phyloP scores from a whole-genome alignment of 805 yeast genomes.

The Cyberlindnera maritima region DNA sequence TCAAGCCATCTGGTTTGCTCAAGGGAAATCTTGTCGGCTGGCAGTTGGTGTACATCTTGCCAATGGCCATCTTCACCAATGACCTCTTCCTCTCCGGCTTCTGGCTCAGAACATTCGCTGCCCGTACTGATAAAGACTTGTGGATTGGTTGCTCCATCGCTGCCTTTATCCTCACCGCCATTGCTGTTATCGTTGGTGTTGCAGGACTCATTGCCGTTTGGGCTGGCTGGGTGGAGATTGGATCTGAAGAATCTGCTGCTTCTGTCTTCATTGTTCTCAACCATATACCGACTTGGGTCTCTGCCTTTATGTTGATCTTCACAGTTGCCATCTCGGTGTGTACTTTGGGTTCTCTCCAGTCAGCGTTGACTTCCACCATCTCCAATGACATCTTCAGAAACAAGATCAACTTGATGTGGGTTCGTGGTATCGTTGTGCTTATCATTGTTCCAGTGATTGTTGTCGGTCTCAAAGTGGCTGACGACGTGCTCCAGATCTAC shows the following conservation, averaged over 20 bases:
- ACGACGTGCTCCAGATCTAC: constrained; percentile 81
- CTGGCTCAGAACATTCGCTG: constrained; percentile 93
- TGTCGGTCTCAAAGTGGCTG: constrained; percentile 78
- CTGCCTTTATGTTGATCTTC: constrained; percentile 79
- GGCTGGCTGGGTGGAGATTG: constrained; percentile 61
- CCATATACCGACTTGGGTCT: constrained; percentile 80
- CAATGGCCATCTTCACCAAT: constrained; percentile 85
- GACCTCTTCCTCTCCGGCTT: constrained; percentile 90
- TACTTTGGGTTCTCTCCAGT: constrained; percentile 84
- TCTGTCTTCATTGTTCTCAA: constrained; percentile 72
- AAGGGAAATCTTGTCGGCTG: constrained; percentile 75
- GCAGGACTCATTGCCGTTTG: constrained; percentile 90
- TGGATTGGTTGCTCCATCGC: constrained; percentile 76
- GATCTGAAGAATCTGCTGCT: constrained; percentile 51
- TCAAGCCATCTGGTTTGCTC: constrained; percentile 64
- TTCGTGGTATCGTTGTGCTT: constrained; percentile 65
- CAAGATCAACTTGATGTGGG: constrained; percentile 61
- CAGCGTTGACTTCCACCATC: constrained; percentile 83
- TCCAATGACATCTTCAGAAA: constrained; percentile 90
- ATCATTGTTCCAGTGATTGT: constrained; percentile 87
- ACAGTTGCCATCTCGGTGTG: constrained; percentile 76
- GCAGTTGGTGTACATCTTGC: constrained; percentile 82
- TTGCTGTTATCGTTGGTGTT: constrained; percentile 72
- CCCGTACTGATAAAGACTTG: constrained; percentile 72
- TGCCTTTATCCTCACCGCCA: constrained; percentile 56